Evolutionary conservation across 73 alveolate genomes (phyloP), one percentile per base, ranked within the genome.

Genomic region (Uronychia binucleata): DNA sequence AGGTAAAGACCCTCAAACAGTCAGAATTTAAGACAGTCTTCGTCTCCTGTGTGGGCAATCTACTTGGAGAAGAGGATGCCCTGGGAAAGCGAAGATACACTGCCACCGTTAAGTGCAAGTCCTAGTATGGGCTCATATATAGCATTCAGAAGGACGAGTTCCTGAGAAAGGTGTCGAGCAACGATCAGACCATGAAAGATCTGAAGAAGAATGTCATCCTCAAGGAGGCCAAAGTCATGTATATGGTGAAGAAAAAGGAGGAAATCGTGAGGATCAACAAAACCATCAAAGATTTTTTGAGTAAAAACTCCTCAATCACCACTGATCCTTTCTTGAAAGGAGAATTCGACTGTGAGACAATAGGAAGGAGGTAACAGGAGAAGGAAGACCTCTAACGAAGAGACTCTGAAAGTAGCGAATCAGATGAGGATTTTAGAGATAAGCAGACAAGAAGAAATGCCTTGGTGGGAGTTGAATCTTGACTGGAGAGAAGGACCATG

Each of bases 31-130:
- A 46, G 67, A 11, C 67, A 46, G 67, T 46, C 19, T 46, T 46
- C 5, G 19, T 46, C 5, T 5, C 19, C n/a, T 46, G 67, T 19
- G n/a, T 11, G 19, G 67, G 67, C n/a, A 26, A 75, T 19, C 27
- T 85, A 26, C 31, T 85, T 31, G 91, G 91, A 1, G 91, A 85
- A 46, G 91, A 85, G 31, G 91, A 85, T 57, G 84, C 77, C 26
- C 30, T 85, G 28, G 33, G 80, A 0, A 26, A 58, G 31, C 33
- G 86, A 31, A 13, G 77, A 26, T 85, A 46, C 31, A 32, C 85
- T 0, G 57, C 91, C 0, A 77, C 86, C 26, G 81, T 85, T 0
- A 77, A 67, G 26, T 85, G 91, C 81, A 34, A 77, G n/a, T 77
- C 86, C 0, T 35, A 29, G 27, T 1, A 74, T 0, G 91, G 85